Base-by-base conservation (phyloP, 2,329 filamentous ascomycete species). In the Penicillium sp. region DNA sequence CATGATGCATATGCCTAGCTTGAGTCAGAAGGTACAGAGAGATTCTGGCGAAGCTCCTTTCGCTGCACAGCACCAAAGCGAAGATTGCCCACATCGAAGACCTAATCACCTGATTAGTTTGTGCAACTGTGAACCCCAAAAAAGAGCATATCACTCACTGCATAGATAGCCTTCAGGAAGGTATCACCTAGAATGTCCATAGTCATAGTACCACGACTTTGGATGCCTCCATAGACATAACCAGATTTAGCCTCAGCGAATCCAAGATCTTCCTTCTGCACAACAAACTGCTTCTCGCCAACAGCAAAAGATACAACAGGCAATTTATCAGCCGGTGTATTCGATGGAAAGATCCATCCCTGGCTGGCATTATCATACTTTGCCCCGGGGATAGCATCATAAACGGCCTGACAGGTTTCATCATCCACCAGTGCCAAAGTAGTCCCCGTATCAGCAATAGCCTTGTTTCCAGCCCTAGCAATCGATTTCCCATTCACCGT, bases 371-470 rank as follows among this genome's bases (percentile, higher is more conserved):
- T 59, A 55, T 82, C 76, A 60, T 82, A 82, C 40, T 65, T 72
- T 9, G 81, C 73, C 13, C 81, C 82, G 3, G 78, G 77, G 52
- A 88, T 86, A 29, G 77, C 71, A 44, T 70, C 72, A 65, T 88
- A 88, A 54, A 88, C 74, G 3, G 77, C 77, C 51, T 81, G 69
- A 61, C 79, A 82, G 12, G 79, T 74, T 2, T 68, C 62, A 61
- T 88, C 84, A 35, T 78, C 76, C 41, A 87, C 73, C 29, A 88
- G 73, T 1, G 78, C 78, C 43, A 88, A 75, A 0, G 83, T 84
- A 28, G 84, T 87, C 48, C 83, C 84, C 0, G 84, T 88, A 64
- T 88, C 85, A 31, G 78, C 80, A 57, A 88, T 86, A 41, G 84
- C 82, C 28, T 72, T 81, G 67, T 87, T 87, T 42, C 73, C 74